Evolutionary conservation across 495 filamentous ascomycete genomes (phyloP), one percentile per base, ranked within the genome.

Genomic region (Aspergillus sclerotiicarbonarius): DNA sequence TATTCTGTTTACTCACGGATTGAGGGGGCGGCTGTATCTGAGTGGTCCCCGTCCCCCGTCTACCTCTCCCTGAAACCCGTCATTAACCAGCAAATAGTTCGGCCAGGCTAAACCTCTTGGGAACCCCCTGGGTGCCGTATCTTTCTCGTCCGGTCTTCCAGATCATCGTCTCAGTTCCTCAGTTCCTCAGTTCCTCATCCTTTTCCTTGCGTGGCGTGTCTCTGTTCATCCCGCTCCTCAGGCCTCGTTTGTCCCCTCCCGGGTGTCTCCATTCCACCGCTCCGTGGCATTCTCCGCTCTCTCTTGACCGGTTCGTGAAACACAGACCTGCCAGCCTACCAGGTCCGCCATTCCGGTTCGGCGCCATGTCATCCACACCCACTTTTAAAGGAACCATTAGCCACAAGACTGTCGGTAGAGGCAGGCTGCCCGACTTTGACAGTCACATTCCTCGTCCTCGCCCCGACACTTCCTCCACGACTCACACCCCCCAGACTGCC

Each of bases 371-470:
- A 65, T 74, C 81, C 60, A 75, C 84, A 48, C 84, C 78, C 54
- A 78, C 76, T 54, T 78, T 74, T 70, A 69, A 71, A 62, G 75
- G 75, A 57, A 77, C 73, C 53, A 63, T 66, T 65, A 77, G 57
- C 57, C 66, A 78, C 64, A 76, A 73, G 63, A 76, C 75, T n/a
- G 74, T 76, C 62, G 76, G 82, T 55, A 82, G 90, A 72, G 85
- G 84, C 56, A 82, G 82, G 63, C 76, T 86, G 58, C 88, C 88
- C 60, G 74, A 81, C 55, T 92, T 90, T 67, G 77, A 78, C 60
- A 84, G 82, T 31, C 84, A 80, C 69, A 96, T 96, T 64, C 92
- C 91, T 55, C 84, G 92, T 62, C 92, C 92, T 47, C 87, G 91
- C 44, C 81, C 87, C 33, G 92, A 96, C 35, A 69, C 72, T 35